A percentile compares a stretch with the other conserved stretches of the same genome.
Conservation (phyloP, 2,329 filamentous ascomycete genomes). For the Neonectria coccinea region DNA sequence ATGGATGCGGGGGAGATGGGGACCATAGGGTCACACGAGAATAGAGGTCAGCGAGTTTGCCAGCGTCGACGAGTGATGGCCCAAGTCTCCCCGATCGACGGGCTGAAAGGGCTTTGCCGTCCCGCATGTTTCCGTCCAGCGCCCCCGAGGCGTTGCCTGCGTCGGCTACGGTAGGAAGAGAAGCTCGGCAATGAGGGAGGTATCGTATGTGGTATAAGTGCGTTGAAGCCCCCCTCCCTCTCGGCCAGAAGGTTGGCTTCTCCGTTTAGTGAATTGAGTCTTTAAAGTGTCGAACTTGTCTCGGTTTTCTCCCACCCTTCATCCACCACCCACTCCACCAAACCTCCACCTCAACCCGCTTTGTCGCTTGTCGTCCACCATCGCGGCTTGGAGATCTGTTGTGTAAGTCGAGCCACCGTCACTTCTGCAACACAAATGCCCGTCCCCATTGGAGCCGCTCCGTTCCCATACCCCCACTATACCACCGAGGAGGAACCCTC, state of each 20-base stretch:
- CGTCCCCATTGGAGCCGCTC: constrained; percentile 30
- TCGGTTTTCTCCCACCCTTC: constrained; percentile 24
- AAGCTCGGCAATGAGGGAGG: constrained; percentile 45
- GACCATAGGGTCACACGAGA: constrained; percentile 45
- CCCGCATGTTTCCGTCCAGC: constrained; percentile 50
- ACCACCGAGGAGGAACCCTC: constrained; percentile 41
- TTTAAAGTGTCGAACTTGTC: constrained; percentile 4
- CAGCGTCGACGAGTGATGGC: constrained; percentile 29
- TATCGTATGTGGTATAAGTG: constrained; percentile 38
- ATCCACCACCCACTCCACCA: constrained; percentile 24
- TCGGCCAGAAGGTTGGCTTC: constrained; percentile 13
- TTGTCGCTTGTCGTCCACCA: constrained; percentile 38
- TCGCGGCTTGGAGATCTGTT: constrained; percentile 32
- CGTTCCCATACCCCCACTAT: constrained; percentile 41
- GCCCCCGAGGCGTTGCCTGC: constrained; percentile 29
- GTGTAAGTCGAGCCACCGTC: constrained; percentile 43
- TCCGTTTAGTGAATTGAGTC: constrained; percentile 17
- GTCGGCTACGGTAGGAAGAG: constrained; percentile 48
- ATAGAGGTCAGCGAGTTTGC: constrained; percentile 39
- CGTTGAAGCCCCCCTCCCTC: constrained; percentile 34
- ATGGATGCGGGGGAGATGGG: constrained; percentile 45
- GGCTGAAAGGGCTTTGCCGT: constrained; percentile 36
- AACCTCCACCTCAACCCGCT: constrained; percentile 3
- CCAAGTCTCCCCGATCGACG: constrained; percentile 34
- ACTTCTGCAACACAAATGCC: constrained; percentile 33